Evolutionary conservation across 1,284 basidiomycete genomes (phyloP).

Genomic region (Marasmius tenuissimus): DNA sequence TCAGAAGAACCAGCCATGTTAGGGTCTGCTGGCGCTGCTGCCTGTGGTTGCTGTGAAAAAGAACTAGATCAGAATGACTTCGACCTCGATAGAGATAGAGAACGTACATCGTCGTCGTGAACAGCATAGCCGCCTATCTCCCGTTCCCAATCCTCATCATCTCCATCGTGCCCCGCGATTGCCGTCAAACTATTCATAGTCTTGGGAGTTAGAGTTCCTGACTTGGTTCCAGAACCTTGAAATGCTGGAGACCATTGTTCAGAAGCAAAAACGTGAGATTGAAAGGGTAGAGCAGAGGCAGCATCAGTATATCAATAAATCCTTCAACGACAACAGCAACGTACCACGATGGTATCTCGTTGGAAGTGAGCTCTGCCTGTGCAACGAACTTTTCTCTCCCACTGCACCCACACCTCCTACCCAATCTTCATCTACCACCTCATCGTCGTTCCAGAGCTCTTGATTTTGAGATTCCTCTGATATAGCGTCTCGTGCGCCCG

Average conservation of each 20-base stretch:
- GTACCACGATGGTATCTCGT: conserved; percentile 77
- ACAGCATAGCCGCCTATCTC: conserved; percentile 54
- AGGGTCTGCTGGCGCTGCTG: conserved; percentile 6
- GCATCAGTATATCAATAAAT: conserved; percentile 3
- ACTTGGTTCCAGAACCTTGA: conserved; percentile 48
- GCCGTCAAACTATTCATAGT: conserved; percentile 78
- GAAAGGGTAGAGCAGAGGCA: conserved; percentile 3
- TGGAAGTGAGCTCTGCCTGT: conserved; percentile 78
- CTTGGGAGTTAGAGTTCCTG: conserved; percentile 65
- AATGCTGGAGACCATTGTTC: conserved; percentile 37
- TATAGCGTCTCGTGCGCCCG: conserved; percentile 59
- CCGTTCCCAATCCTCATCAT: conserved; percentile 82
- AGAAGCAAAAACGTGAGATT: conserved; percentile 15
- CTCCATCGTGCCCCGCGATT: conserved; percentile 80
- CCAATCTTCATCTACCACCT: conserved; percentile 77
- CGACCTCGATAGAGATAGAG: neutral
- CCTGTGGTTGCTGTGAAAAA: conserved; percentile 38
- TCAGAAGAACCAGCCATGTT: conserved; percentile 26
- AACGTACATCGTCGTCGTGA: conserved; percentile 62
- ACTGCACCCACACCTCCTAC: conserved; percentile 76
- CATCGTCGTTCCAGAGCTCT: conserved; percentile 70
- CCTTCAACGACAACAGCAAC: conserved; percentile 20
- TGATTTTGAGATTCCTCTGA: conserved; percentile 68
- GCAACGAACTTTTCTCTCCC: conserved; percentile 75
- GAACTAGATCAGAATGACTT: conserved; percentile 2